Evolutionary conservation across 2,329 filamentous ascomycete genomes (phyloP), one percentile per base, ranked within the genome.

Genomic region (Penicillium sp.): DNA sequence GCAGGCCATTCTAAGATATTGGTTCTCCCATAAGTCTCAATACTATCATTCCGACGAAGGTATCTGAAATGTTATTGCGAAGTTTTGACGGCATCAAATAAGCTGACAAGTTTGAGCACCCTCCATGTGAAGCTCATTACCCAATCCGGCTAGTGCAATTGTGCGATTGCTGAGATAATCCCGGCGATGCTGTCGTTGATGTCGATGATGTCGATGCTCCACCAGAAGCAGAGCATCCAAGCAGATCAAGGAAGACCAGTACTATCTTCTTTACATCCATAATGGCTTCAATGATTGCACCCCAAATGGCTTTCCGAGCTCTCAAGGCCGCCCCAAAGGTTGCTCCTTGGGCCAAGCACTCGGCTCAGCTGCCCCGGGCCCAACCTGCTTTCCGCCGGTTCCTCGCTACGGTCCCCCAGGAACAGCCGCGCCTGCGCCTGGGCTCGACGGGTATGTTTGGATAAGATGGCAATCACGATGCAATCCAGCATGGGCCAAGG

Each of bases 371-470:
- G 39, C 69, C 66, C 33, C 62, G 65, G 27, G 43, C 64, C 19
- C 69, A 70, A 47, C 72, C 70, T 40, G 59, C 67, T 59, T 55
- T 65, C 55, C 70, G 70, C 57, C 71, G 72, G 18, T 73, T 69
- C 60, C 63, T 72, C 27, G 63, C 67, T 11, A 66, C 65, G 22
- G 56, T 62, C 19, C 54, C 72, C 22, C 69, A 67, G 44, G 72
- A 74, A 54, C 73, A 75, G 63, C 73, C 72, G 44, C 71, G 70
- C 46, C 63, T 75, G 63, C 72, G 72, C 50, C 65, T 74, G 49
- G 71, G 71, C 37, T 71, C 73, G n/a, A 73, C 65, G n/a, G 73
- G 73, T 74, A 69, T 44, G 35, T 19, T 37, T 14, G 33, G 22
- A 49, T 33, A 16, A n/a, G 4, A 22, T 43, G 10, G 5, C 22